Conservation (phyloP, 2,329 filamentous ascomycete genomes). For the Ceratocystis papillata region DNA sequence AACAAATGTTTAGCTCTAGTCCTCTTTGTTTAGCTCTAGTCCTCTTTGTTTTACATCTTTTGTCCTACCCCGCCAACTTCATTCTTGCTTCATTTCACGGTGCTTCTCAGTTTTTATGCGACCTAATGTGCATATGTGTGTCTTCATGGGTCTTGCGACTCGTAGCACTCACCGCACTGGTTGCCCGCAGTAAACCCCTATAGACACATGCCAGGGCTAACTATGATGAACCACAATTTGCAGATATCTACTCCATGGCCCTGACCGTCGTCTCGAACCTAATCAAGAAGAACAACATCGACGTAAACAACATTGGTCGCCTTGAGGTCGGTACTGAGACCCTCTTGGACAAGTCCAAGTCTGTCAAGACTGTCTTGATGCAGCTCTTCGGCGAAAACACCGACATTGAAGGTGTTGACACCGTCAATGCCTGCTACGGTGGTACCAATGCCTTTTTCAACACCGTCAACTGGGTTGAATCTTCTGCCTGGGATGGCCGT, state of each 20-base stretch:
- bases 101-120: not conserved
- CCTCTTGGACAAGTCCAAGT: conserved; percentile 81
- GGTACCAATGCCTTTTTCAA: conserved; percentile 80
- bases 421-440: conserved; percentile 76
- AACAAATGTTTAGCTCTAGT: not conserved
- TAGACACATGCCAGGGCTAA: conserved; percentile 22
- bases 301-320: conserved; percentile 64
- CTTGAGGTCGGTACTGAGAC: conserved; percentile 81
- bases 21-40: not conserved
- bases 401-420: conserved; percentile 75
- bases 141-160: not conserved
- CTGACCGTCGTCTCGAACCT: conserved; percentile 69
- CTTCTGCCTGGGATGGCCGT: conserved; percentile 74
- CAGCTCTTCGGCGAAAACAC: conserved; percentile 75
- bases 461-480: conserved; percentile 75
- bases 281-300: conserved; percentile 72
- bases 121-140: not conserved
- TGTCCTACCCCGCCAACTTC: not conserved
- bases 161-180: not conserved
- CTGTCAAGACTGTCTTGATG: conserved; percentile 80
- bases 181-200: not conserved
- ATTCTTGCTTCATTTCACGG: not conserved
- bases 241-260: conserved; percentile 80
- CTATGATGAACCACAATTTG: conserved; percentile 20
- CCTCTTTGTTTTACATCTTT: not conserved